Evolutionary conservation across 805 yeast species (phyloP), one percentile per base, ranked within the genome.

Genomic region (Spathaspora boniae): DNA sequence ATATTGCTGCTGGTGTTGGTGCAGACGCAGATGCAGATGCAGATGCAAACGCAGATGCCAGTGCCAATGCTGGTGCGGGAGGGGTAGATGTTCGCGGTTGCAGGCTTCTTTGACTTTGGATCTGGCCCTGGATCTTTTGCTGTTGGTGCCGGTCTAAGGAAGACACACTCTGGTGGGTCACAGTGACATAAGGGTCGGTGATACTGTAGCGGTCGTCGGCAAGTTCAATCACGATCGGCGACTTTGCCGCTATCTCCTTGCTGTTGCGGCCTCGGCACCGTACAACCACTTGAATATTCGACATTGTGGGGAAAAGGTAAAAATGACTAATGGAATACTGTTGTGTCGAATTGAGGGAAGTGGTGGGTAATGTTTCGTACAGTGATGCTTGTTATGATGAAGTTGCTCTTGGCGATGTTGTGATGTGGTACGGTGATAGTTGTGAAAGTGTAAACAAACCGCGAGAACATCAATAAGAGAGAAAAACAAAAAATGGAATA

Each of bases 181-280:
- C 29, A 16, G 37, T 40, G n/a, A 48, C 39, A 26, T 40, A 39
- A 30, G 65, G 51, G 34, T 58, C 47, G 31, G 43, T 23, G 9
- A 49, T 19, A 29, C 62, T 51, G 45, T 46, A 42, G 38, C 53
- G 37, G 21, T 62, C 67, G 29, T 61, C 56, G n/a, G 74, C 66
- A 18, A 74, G 56, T 18, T 65, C 70, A 3, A 76, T 68, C n/a
- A 74, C 64, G 9, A 65, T 56, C 1, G 76, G 76, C 16, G 71
- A 64, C 33, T 68, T 70, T 27, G 68, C 59, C 4, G 57, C 54
- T 4, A 65, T 50, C 41, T 75, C 80, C 23, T 62, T 57, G 9
- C 53, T 51, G 39, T 60, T 72, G 15, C 81, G 58, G 3, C 72
- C 76, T 24, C 82, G 65, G 46, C 80, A 76, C 38, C 81, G 62